Evolutionary conservation across 257 asterid species (phyloP), one percentile per base, ranked within the genome.

Genomic region (Gentiana straminea): DNA sequence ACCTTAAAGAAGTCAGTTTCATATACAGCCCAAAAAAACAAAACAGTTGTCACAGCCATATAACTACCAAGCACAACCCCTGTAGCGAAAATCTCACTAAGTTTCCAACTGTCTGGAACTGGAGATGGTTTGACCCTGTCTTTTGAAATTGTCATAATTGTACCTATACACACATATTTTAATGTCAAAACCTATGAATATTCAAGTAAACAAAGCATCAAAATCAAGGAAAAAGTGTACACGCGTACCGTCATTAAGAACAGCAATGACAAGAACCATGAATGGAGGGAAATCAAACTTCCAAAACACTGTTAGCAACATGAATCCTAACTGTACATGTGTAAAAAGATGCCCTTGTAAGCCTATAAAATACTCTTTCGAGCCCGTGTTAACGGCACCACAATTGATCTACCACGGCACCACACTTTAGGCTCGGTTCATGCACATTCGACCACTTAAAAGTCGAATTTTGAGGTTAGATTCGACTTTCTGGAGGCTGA

Each of bases 11-110:
- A 76, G 63, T 66, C 51, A 2, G 80, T 77, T 62, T 79, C 80
- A 56, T 72, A 74, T 8, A 83, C 76, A 3, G 69, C 81, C 71
- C 72, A 78, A 67, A 79, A 82, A 64, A 79, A 82, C 35, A 77
- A 62, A 1, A 79, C 71, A 51, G 84, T 74, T 57, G 70, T 74
- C 68, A 74, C 13, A 13, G 76, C 79, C 68, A 70, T 54, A 66
- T 74, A 74, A 55, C 63, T 51, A 5, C 79, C 73, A 13, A 74
- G 76, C 52, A 68, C 68, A 56, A 70, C 49, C 13, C 73, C 73
- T 15, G 79, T 74, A 43, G 73, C 62, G 45, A 74, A 74, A 55
- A 74, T 74, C 65, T 74, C 79, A 70, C 62, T 65, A 24, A 74
- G 73, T 45, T 74, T 74, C 76, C 76, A 74, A 62, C 79, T 74